Base-by-base conservation (phyloP, 1,284 basidiomycete species). In the Moesziomyces sp. region DNA sequence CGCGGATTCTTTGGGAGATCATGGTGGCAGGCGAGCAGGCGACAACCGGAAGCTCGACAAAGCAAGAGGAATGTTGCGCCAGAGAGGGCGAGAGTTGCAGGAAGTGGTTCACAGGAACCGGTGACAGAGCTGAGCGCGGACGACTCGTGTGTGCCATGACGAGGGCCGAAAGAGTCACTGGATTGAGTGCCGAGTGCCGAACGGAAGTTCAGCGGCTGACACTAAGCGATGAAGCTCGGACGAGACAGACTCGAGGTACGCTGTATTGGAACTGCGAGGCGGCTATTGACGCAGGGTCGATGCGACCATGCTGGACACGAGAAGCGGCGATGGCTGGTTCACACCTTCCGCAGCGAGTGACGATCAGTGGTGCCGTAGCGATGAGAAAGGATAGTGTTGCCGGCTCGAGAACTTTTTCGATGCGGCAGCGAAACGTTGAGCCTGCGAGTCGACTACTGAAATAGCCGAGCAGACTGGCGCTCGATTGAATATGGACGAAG, bases 71-170 rank as follows among this genome's bases (percentile, higher is more conserved):
- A 24, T 57, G 52, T n/a, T 46, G 44, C n/a, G 57, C 16, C 26
- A 64, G 42, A 5, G 56, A 49, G 5, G 59, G 59, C 7, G 69
- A 72, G 18, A 38, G 55, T 13, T 51, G 44, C 16, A 57, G 46
- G 21, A 52, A 21, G 11, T 57, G 67, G 50, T 59, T 48, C 30
- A 33, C 10, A 33, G 30, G 30, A 11, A 33, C 30, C 30, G 30
- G 30, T 13, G 30, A 33, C 10, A 33, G 64, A 42, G 64, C 70
- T 16, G 30, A 33, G 23, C 70, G 59, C 14, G 64, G 33, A 28
- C 64, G 50, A 45, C 58, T 58, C 26, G 69, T 49, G 45, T 47
- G 23, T n/a, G 66, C 69, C 69, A 66, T 72, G 54, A 26, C 56
- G 58, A 48, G 35, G 19, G n/a, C 19, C 18, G 16, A n/a, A 28